Conservation (phyloP, 768 basidiomycete species). For the Fomitopsis pulvina region DNA sequence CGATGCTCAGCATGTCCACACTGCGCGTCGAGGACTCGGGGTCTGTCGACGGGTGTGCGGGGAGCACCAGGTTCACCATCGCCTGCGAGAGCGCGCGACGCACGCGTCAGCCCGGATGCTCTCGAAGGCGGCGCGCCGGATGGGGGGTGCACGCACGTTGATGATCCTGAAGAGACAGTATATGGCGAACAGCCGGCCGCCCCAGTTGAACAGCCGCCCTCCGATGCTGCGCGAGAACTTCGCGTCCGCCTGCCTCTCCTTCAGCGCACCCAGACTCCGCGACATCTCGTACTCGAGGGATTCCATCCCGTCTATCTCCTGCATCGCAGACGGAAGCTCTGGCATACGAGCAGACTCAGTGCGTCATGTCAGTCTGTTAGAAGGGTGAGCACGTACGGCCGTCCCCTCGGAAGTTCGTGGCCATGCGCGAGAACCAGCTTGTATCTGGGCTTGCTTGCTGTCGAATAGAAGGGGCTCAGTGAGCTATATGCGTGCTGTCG, state of each 20-base stretch:
- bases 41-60: slow-evolving; percentile 4
- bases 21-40: slow-evolving; percentile 1
- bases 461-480: background rate
- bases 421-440: slow-evolving; percentile 44
- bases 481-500: too few species aligned
- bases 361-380: background rate
- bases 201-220: slow-evolving; percentile 42
- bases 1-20: slow-evolving; percentile 35
- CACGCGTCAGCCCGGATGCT: background rate
- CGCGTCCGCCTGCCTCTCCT: slow-evolving; percentile 40
- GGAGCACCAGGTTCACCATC: slow-evolving; percentile 43
- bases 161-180: slow-evolving; percentile 62
- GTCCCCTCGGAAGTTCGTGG: slow-evolving; percentile 43
- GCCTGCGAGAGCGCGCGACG: slow-evolving; percentile 29
- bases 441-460: slow-evolving; percentile 12
- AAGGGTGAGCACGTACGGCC: slow-evolving; percentile 20
- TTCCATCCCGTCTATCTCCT: slow-evolving; percentile 60
- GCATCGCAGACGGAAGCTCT: slow-evolving; percentile 35
- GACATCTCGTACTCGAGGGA: slow-evolving; percentile 65
- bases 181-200: slow-evolving; percentile 50
- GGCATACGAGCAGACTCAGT: slow-evolving; percentile 12
- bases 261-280: slow-evolving; percentile 45
- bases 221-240: slow-evolving; percentile 47
- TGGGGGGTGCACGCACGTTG: slow-evolving; percentile 38
- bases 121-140: background rate